phyloP scores from a whole-genome alignment of 2,329 filamentous ascomycete species.

The Fusarium nanum region DNA sequence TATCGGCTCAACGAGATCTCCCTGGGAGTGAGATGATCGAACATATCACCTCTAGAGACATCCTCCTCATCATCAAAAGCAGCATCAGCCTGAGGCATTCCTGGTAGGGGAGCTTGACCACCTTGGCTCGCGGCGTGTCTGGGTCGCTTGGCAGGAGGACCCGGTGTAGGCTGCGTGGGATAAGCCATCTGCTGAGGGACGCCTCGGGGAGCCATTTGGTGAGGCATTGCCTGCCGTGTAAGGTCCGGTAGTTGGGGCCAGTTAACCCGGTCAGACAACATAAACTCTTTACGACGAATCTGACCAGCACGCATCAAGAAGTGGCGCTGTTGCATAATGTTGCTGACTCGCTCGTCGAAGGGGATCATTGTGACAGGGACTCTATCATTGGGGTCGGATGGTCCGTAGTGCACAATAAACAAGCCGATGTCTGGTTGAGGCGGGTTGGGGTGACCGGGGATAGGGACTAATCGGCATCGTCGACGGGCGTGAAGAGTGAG shows the following conservation, averaged over 20 bases:
- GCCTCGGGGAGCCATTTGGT: slow-evolving; percentile 59
- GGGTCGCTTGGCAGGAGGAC: slow-evolving; percentile 67
- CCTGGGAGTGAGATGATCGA: slow-evolving; percentile 88
- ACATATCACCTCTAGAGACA: slow-evolving; percentile 84
- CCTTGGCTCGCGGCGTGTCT: slow-evolving; percentile 59
- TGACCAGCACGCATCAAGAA: slow-evolving; percentile 81
- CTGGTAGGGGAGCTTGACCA: slow-evolving; percentile 54
- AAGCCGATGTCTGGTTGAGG: slow-evolving; percentile 82
- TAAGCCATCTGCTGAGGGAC: slow-evolving; percentile 73
- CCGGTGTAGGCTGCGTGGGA: slow-evolving; percentile 62
- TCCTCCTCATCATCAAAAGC: slow-evolving; percentile 89
- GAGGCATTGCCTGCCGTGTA: slow-evolving; percentile 63
- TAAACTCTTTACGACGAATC: slow-evolving; percentile 91
- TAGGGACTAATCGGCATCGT: slow-evolving; percentile 85
- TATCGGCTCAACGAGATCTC: slow-evolving; percentile 91
- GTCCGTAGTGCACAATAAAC: slow-evolving; percentile 92
- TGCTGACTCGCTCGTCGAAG: slow-evolving; percentile 69
- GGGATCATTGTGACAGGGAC: slow-evolving; percentile 76
- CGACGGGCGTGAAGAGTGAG: slow-evolving; percentile 81
- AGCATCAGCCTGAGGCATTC: slow-evolving; percentile 55
- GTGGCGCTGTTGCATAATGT: slow-evolving; percentile 69
- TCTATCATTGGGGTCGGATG: slow-evolving; percentile 78
- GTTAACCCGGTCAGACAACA: slow-evolving; percentile 87
- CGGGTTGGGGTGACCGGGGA: slow-evolving; percentile 75
- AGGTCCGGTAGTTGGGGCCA: slow-evolving; percentile 83